Base-by-base conservation (phyloP, 257 asterid species). In the Nicotiana sylvestris region DNA sequence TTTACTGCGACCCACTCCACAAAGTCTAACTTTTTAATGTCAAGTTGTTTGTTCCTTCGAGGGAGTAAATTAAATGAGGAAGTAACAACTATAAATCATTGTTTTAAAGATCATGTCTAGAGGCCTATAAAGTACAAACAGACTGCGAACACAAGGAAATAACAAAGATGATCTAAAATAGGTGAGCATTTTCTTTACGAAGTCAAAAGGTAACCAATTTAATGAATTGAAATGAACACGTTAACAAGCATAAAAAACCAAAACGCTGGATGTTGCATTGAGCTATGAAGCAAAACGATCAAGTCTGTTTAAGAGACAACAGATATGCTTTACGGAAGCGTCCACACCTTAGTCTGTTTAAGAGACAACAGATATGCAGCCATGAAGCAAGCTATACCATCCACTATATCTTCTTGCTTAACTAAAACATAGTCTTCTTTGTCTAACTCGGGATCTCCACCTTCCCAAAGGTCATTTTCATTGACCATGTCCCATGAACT, bases 311-410 rank as follows among this genome's bases (percentile, higher is more conserved):
- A 53, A 51, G 65, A 29, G 51, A 17, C 65, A 76, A 29, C 46
- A 29, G 15, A 10, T 18, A 17, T 51, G 29, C 55, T 76, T 74
- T 76, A 27, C 80, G 29, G 49, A 76, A 29, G 17, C 10, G 17
- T 27, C 17, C 80, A 76, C 84, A 93, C 99, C 97, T 95, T 96
- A 9, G 99, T 91, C 90, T 96, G 92, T 87, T 96, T 90, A 85
- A 95, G 96, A 68, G 99, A 96, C 84, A 92, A 72, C 18, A 96
- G 85, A 85, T 93, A 96, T 62, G 96, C 97, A 83, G 99, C 98
- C 99, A 96, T 96, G 92, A 94, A 96, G 85, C 98, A 88, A 25
- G 99, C 98, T 81, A 96, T 92, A 80, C 99, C 98, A 82, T 96
- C 99, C 90, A 92, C 89, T 86, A 96, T 96, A 86, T 96, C 99